Evolutionary conservation across 371 early-diverging fungal species (phyloP), one percentile per base, ranked within the genome.

Genomic region (Coemansia sp.): DNA sequence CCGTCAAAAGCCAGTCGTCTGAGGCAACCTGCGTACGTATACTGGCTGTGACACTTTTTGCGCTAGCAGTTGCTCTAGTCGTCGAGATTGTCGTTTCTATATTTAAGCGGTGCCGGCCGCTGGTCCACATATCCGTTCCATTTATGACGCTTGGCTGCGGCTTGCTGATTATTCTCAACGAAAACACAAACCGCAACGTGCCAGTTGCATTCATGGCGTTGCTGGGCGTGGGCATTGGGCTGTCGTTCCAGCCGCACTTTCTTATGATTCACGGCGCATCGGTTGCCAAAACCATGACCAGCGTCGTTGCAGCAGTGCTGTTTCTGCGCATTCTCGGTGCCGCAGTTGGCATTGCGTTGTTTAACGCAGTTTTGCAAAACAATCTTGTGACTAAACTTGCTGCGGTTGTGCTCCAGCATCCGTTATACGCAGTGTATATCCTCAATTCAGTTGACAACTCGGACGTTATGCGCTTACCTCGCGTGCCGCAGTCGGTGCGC

Each of bases 281-380:
- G n/a, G 75, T 56, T 0, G 63, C 63, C 36, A 78, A 78, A 29
- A 78, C 84, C 2, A 48, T 67, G 48, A 52, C 66, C 28, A 52
- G 21, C n/a, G 69, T 61, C 13, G 69, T 82, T 6, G 53, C 73
- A 40, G 70, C 56, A 70, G 76, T 64, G 29, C 60, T 57, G 53
- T 70, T 81, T 48, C 21, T 75, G 32, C 86, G 86, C 32, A 77
- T 84, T 1, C 70, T 90, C 44, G 91, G 93, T 26, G 88, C 88
- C 15, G 84, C 84, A 0, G 67, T 90, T 17, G 89, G 88, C 0
- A 81, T 91, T 32, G 89, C 89, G 24, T 71, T 90, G 13, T 65
- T 59, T 58, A 75, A 72, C 58, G 67, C 68, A 0, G 44, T 71
- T 4, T 44, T 71, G 53, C 72, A 75, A 24, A 64, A 53, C 56